Conservation (phyloP, 345 rosid species). For the Rhodamnia argentea region DNA sequence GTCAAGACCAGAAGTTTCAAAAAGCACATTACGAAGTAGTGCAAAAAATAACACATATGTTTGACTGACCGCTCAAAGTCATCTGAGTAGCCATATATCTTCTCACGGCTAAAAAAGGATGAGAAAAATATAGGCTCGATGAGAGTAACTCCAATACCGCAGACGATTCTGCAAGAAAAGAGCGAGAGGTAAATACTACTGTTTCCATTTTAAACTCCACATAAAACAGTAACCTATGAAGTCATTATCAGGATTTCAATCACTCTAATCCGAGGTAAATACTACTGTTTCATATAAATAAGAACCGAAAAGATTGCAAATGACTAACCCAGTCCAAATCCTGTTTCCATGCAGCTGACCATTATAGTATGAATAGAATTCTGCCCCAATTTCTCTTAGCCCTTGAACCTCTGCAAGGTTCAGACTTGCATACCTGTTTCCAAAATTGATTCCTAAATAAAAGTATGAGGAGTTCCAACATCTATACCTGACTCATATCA, state of each 20-base stretch:
- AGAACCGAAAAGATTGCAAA: background rate
- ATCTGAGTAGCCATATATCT: conserved; percentile 59
- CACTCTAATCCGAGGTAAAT: background rate
- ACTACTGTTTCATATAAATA: background rate
- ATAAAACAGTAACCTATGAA: background rate
- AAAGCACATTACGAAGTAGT: background rate
- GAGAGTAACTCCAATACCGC: conserved; percentile 70
- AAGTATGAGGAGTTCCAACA: background rate
- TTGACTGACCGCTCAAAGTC: conserved; percentile 72
- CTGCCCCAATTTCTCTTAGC: conserved; percentile 47
- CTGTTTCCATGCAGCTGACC: conserved; percentile 73
- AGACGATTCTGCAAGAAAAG: conserved; percentile 40
- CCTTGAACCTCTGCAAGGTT: conserved; percentile 52
- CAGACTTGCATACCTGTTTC: conserved; percentile 49
- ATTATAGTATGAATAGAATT: conserved; percentile 59
- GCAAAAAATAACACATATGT: background rate
- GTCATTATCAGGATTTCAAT: background rate
- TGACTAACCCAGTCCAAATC: conserved; percentile 82
- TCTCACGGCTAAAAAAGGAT: conserved; percentile 61
- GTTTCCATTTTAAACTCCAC: background rate
- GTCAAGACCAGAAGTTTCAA: background rate
- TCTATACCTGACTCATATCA: background rate
- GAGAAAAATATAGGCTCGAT: conserved; percentile 58
- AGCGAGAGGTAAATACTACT: too few relatives aligned
- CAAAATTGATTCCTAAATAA: background rate